phyloP scores from a whole-genome alignment of 164 flowering plant species.

The Cinnamomum micranthum region DNA sequence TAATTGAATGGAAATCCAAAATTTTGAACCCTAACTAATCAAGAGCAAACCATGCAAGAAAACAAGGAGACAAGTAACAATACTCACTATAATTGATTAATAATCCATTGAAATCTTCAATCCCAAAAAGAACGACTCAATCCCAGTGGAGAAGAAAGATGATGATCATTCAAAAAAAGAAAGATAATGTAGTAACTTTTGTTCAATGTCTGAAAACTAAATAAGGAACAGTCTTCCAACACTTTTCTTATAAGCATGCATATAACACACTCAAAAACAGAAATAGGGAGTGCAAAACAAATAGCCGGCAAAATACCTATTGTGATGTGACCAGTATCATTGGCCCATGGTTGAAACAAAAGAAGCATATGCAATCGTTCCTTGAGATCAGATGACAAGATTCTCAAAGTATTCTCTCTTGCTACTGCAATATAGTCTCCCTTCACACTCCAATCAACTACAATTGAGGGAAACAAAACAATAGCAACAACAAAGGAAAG shows the following conservation, averaged over 20 bases:
- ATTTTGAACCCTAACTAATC: no score
- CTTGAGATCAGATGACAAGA: conserved; percentile 58
- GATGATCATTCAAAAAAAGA: no score
- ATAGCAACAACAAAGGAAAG: neutral
- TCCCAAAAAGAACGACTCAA: no score
- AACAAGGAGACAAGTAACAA: no score
- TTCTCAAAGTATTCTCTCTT: conserved; percentile 41
- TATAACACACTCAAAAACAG: neutral
- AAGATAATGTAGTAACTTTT: no score
- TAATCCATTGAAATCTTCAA: no score
- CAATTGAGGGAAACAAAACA: conserved; percentile 1
- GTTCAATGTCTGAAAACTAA: no score
- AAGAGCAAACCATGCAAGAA: no score
- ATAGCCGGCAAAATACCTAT: conserved; percentile 45
- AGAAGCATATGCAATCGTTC: conserved; percentile 47
- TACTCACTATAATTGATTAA: no score
- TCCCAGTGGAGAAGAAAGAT: no score
- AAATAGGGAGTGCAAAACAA: neutral
- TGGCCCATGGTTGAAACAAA: conserved; percentile 39
- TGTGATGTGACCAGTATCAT: conserved; percentile 35
- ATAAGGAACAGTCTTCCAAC: no score
- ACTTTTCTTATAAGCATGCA: neutral
- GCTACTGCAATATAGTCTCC: conserved; percentile 71
- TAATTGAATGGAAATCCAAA: no score
- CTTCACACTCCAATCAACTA: conserved; percentile 71